phyloP scores from a whole-genome alignment of 1,139 yeast species.

The Pichia sp. region DNA sequence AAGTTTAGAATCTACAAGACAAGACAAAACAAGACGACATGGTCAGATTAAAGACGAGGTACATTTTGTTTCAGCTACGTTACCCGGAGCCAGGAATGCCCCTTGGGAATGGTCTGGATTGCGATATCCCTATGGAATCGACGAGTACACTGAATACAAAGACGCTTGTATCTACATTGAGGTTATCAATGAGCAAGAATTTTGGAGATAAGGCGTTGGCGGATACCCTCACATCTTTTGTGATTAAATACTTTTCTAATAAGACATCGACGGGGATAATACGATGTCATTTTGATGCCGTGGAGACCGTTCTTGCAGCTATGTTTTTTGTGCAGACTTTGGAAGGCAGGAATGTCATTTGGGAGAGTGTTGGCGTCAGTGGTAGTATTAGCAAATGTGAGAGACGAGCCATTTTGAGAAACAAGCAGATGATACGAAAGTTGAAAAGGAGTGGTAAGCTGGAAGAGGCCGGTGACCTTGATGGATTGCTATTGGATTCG shows the following conservation, averaged over 20 bases:
- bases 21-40: too few species aligned
- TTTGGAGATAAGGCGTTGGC: slow-evolving; percentile 84
- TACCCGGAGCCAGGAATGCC: slow-evolving; percentile 41
- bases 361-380: slow-evolving; percentile 64
- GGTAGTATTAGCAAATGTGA: slow-evolving; percentile 90
- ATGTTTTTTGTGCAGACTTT: slow-evolving; percentile 54
- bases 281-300: slow-evolving; percentile 64
- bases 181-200: slow-evolving; percentile 44
- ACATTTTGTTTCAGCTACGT: slow-evolving; percentile 70
- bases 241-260: slow-evolving; percentile 70
- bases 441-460: slow-evolving; percentile 1
- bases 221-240: slow-evolving; percentile 37
- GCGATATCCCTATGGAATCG: too few species aligned
- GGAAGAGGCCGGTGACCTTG: too few species aligned
- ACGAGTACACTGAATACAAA: neutral
- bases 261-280: slow-evolving; percentile 81
- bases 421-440: slow-evolving; percentile 1
- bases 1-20: too few species aligned
- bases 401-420: slow-evolving; percentile 42
- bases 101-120: neutral
- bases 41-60: slow-evolving; percentile 87
- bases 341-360: slow-evolving; percentile 45
- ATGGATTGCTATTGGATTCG: neutral
- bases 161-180: slow-evolving; percentile 8
- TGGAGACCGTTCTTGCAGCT: slow-evolving; percentile 60